A percentile compares a stretch with the other conserved stretches of the same genome.
Conservation (phyloP, 257 asterid species). For the Solanum virginianum region DNA sequence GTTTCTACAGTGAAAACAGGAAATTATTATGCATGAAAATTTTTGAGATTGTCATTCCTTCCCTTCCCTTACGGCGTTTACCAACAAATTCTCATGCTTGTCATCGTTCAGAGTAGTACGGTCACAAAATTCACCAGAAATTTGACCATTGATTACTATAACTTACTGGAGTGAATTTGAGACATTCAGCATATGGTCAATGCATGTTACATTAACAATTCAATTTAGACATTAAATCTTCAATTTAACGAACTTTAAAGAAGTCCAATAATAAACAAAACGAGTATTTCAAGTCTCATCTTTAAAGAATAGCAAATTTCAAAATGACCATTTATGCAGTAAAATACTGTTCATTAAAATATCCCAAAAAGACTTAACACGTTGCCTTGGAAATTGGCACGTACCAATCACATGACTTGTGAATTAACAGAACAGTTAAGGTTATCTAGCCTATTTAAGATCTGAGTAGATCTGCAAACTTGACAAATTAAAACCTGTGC, state of each 20-base stretch:
- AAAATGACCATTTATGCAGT: not conserved
- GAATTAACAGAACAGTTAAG: not conserved
- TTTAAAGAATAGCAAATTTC: not conserved
- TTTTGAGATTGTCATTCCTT: not conserved
- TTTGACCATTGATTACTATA: not conserved
- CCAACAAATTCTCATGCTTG: not conserved
- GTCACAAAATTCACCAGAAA: not conserved
- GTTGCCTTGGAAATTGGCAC: not conserved
- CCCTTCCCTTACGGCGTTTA: not conserved
- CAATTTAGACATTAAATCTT: not conserved
- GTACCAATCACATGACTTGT: not conserved
- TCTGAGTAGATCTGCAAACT: not conserved
- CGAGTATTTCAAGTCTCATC: not conserved
- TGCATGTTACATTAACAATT: not conserved
- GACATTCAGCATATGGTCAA: not conserved
- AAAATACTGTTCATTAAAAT: not conserved
- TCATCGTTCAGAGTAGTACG: not conserved
- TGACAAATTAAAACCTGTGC: not conserved
- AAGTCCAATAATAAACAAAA: not conserved
- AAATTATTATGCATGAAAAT: not conserved
- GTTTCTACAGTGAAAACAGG: not conserved
- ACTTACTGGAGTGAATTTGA: not conserved
- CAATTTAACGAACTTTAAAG: not conserved
- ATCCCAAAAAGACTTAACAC: not conserved
- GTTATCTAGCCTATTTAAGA: not conserved